phyloP scores from a whole-genome alignment of 2,329 filamentous ascomycete genomes.

The Xylariomycetidae sp. region DNA sequence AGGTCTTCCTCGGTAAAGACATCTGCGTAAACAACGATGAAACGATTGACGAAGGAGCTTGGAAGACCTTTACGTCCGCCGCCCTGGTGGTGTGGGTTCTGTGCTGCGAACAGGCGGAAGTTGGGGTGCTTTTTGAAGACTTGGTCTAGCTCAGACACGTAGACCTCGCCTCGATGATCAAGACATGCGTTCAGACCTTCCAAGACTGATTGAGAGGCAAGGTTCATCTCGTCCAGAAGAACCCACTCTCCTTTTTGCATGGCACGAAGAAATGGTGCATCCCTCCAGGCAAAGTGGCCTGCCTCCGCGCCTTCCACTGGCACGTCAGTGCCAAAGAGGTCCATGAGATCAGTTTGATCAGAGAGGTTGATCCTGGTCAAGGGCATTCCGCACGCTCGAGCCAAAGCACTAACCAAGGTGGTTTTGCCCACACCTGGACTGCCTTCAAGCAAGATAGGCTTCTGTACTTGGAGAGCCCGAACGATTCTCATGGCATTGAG shows the following conservation, averaged over 20 bases:
- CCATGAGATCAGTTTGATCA: constrained; percentile 96
- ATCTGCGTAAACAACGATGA: constrained; percentile 96
- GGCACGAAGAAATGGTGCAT: constrained; percentile 89
- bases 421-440: constrained; percentile 99
- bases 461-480: constrained; percentile 78
- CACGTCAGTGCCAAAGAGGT: constrained; percentile 93
- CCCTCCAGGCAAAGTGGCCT: constrained; percentile 89
- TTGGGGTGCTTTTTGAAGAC: constrained; percentile 84
- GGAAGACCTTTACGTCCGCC: constrained; percentile 92
- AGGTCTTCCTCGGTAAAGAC: constrained; percentile 78
- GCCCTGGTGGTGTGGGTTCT: constrained; percentile 96
- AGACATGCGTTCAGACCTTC: constrained; percentile 95
- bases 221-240: constrained; percentile 95
- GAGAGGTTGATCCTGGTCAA: constrained; percentile 94
- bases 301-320: constrained; percentile 88
- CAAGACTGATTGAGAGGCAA: constrained; percentile 92
- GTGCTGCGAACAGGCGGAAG: constrained; percentile 93
- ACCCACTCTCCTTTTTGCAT: constrained; percentile 99
- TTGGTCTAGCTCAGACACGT: constrained; percentile 90
- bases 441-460: constrained; percentile 90
- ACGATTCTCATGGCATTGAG: constrained; percentile 87
- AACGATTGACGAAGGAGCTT: constrained; percentile 94
- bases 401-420: constrained; percentile 79
- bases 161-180: constrained; percentile 92
- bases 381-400: constrained; percentile 70